A percentile compares a stretch with the other conserved stretches of the same genome.
Conservation (phyloP, 192 early-diverging fungal genomes). For the Backusella tarrabulga region DNA sequence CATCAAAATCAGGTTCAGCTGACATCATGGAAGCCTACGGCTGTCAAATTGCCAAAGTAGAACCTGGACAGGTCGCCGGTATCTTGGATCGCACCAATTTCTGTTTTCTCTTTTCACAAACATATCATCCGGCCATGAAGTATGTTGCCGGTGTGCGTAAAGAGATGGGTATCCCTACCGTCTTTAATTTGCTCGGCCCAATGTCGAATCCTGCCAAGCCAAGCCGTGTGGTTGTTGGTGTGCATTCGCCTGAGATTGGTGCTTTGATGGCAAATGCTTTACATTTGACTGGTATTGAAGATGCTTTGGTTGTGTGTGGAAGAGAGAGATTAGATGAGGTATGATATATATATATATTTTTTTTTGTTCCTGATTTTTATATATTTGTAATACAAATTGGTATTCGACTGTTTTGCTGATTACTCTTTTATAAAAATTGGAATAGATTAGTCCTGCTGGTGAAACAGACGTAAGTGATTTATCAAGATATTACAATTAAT, state of each 20-base stretch:
- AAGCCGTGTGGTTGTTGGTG: slow-evolving; percentile 82
- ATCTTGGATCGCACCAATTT: slow-evolving; percentile 67
- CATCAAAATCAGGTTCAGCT: slow-evolving; percentile 90
- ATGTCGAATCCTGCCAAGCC: slow-evolving; percentile 88
- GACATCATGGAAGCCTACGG: slow-evolving; percentile 88
- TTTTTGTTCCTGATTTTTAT: too few relatives aligned
- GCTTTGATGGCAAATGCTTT: slow-evolving; percentile 83
- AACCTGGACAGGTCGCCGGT: slow-evolving; percentile 63
- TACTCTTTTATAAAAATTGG: not conserved
- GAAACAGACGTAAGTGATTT: slow-evolving; percentile 65
- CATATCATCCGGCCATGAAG: slow-evolving; percentile 90
- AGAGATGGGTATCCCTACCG: slow-evolving; percentile 90
- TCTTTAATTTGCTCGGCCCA: slow-evolving; percentile 94
- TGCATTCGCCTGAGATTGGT: slow-evolving; percentile 80
- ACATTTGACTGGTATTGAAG: slow-evolving; percentile 69
- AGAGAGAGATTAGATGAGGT: slow-evolving; percentile 89
- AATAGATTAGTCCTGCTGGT: slow-evolving; percentile 83
- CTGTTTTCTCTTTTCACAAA: slow-evolving; percentile 92
- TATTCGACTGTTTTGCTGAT: not conserved
- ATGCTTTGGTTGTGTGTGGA: slow-evolving; percentile 92
- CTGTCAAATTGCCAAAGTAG: slow-evolving; percentile 66
- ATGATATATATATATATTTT: not conserved
- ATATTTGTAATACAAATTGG: not conserved
- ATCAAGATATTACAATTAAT: not conserved
- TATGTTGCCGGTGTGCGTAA: slow-evolving; percentile 68